A percentile compares a stretch with the other conserved stretches of the same genome.
These are phyloP conservation scores for Termitomyces sp. DNA, from an alignment of 768 basidiomycete genomes.

Conservation along the genomic window DNA sequence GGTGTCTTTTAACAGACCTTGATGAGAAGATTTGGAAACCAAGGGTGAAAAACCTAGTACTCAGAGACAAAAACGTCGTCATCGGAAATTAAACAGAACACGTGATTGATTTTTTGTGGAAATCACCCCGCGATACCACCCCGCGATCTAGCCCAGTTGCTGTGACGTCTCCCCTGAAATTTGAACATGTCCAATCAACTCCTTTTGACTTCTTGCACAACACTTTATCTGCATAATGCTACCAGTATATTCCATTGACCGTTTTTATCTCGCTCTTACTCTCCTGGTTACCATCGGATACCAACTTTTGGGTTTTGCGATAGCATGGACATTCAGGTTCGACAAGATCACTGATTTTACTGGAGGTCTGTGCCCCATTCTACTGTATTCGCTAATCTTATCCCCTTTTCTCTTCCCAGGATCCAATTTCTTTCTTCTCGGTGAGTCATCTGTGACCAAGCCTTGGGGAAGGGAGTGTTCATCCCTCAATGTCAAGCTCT, in stretches of 20 bases:
- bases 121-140: too few species aligned
- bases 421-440: slow-evolving; percentile 2
- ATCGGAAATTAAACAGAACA: not conserved
- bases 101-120: not conserved
- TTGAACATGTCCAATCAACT: not conserved
- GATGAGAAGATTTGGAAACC: too few species aligned
- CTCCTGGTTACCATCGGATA: slow-evolving; percentile 53
- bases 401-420: not conserved
- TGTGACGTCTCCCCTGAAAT: too few species aligned
- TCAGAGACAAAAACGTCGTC: too few species aligned
- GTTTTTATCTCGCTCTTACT: slow-evolving; percentile 30
- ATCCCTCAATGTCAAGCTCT: not conserved
- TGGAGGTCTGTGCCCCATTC: slow-evolving; percentile 38
- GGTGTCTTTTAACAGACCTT: too few species aligned
- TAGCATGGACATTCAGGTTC: slow-evolving; percentile 68
- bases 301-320: slow-evolving; percentile 59
- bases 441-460: not conserved
- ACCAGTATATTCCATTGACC: not conserved
- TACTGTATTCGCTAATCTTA: slow-evolving; percentile 23
- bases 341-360: slow-evolving; percentile 76
- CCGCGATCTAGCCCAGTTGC: too few species aligned
- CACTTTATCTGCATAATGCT: not conserved
- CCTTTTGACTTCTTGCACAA: not conserved
- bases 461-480: not conserved
- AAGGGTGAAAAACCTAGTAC: too few species aligned